Base-by-base conservation (phyloP, 768 basidiomycete species). In the Auriculariales sp. region DNA sequence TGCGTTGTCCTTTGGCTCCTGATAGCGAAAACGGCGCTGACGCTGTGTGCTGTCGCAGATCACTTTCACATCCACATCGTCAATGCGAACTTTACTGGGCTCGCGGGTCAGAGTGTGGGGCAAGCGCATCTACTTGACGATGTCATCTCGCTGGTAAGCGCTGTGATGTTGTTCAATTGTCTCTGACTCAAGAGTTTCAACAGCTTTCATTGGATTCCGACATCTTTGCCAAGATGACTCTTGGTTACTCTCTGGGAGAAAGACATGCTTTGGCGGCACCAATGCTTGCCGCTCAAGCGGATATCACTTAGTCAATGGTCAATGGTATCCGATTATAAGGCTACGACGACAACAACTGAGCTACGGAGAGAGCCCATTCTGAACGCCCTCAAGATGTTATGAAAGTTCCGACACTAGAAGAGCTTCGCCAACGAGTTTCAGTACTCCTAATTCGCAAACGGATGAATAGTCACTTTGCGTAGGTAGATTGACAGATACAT, bases 21-120 rank as follows among this genome's bases (percentile, higher is more conserved):
- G n/a, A 14, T 2, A 17, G 3, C 35, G 15, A 7, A 3, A 3
- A 9, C 6, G 15, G n/a, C n/a, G 35, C 7, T 3, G 35, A 15
- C 39, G 17, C 17, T 44, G 22, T n/a, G n/a, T n/a, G n/a, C n/a
- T 11, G 1, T 25, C 35, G 28, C 54, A 94, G 92, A 95, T 60
- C 92, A 91, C 57, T 90, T 95, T 60, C 92, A 97, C 53, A 85
- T 95, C 2, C 92, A 97, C 56, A 81, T 94, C 47, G 87, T 90
- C 25, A 84, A 92, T 56, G 76, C 75, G 0, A 79, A 80, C 52
- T 78, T 83, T 55, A 64, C 61, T 1, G 71, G 78, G 12, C 62
- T 69, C 36, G 56, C 75, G 53, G 85, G 92, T 0, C 84, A 87
- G 77, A 67, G 74, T 0, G 83, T 91, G 0, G 94, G 91, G 2